Evolutionary conservation across 2,329 filamentous ascomycete species (phyloP).

Genomic region (Diaporthe nobilis): DNA sequence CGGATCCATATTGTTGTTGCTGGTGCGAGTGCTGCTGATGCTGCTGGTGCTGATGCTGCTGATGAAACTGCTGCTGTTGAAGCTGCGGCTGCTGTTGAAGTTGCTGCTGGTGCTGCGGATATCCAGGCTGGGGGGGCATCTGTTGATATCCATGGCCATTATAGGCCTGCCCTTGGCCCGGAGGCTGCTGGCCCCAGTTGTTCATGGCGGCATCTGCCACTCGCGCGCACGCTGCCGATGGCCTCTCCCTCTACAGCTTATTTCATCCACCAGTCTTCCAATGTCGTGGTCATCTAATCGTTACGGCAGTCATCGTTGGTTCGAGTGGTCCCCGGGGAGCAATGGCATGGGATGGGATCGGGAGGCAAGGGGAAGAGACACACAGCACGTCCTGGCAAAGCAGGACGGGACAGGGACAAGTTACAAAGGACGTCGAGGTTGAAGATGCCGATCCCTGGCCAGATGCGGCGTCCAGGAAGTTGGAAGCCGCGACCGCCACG

Average conservation of each 20-base stretch:
- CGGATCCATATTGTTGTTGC: conserved; percentile 43
- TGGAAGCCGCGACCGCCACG: conserved; percentile 34
- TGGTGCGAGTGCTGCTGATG: conserved; percentile 49
- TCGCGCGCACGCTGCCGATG: conserved; percentile 22
- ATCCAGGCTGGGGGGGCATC: conserved; percentile 37
- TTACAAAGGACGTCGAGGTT: conserved; percentile 27
- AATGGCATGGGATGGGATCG: background rate
- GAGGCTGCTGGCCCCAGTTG: conserved; percentile 42
- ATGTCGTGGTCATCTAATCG: conserved; percentile 15
- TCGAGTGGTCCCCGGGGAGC: background rate
- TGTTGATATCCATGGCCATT: conserved; percentile 40
- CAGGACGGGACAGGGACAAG: conserved; percentile 3
- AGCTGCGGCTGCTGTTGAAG: conserved; percentile 43
- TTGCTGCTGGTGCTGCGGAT: conserved; percentile 45
- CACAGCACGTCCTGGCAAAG: background rate
- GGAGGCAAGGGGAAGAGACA: conserved; percentile 1
- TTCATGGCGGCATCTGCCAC: conserved; percentile 41
- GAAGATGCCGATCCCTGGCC: conserved; percentile 25
- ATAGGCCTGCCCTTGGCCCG: conserved; percentile 38
- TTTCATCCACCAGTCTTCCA: conserved; percentile 4
- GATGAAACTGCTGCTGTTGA: conserved; percentile 36
- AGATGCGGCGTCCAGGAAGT: conserved; percentile 27
- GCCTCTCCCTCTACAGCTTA: background rate
- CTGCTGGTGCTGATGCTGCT: conserved; percentile 47
- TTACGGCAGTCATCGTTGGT: conserved; percentile 6